These are phyloP conservation scores for Microthyrium microscopicum DNA, from an alignment of 2,329 filamentous ascomycete genomes.

Conservation along the genomic window DNA sequence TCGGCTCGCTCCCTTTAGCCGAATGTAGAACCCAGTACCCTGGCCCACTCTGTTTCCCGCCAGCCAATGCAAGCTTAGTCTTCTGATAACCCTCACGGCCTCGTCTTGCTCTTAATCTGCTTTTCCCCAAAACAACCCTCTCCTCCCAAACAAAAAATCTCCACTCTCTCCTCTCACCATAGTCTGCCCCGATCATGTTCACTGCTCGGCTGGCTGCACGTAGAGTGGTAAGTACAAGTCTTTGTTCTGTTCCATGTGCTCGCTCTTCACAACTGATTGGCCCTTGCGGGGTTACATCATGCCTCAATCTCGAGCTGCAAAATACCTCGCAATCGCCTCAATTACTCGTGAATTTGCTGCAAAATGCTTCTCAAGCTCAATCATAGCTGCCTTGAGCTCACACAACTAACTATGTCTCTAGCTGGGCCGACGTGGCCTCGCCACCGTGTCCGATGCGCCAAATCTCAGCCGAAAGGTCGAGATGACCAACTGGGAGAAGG, in stretches of 20 bases:
- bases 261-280: not conserved
- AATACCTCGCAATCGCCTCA: not conserved
- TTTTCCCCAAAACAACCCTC: constrained; percentile 5
- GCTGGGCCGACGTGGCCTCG: constrained; percentile 49
- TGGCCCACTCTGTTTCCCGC: too few species aligned
- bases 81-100: too few species aligned
- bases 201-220: constrained; percentile 21
- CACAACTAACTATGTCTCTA: not conserved
- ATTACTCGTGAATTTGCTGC: too few species aligned
- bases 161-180: constrained; percentile 7
- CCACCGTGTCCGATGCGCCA: constrained; percentile 69
- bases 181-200: constrained; percentile 16
- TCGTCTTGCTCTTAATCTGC: constrained; percentile 8
- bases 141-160: not conserved
- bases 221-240: constrained; percentile 20
- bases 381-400: not conserved
- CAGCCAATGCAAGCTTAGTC: too few species aligned
- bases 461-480: constrained; percentile 80
- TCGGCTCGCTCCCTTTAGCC: too few species aligned
- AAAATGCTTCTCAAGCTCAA: too few species aligned
- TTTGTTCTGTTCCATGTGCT: constrained; percentile 8
- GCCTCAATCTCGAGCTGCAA: too few species aligned
- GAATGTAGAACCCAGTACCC: too few species aligned
- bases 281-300: not conserved
- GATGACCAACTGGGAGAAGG: constrained; percentile 93